Evolutionary conservation across 2,329 filamentous ascomycete genomes (phyloP).

Genomic region (Fusarium pseudocircinatum): DNA sequence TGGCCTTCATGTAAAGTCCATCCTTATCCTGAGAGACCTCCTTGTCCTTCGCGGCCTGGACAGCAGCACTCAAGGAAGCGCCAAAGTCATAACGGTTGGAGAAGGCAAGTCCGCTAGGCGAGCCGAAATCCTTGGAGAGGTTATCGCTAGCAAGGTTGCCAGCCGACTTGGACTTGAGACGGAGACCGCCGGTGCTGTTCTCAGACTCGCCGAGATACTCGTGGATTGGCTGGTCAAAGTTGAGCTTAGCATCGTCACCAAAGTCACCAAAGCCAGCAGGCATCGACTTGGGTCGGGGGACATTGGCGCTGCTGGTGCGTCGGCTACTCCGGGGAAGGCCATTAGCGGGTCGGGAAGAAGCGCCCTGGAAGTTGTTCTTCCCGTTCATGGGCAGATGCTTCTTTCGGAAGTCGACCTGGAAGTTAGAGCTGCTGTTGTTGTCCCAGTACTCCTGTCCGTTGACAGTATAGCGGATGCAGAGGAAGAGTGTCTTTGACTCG

Average conservation of each 20-base stretch:
- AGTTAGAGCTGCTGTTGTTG: conserved; percentile 88
- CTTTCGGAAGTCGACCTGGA: conserved; percentile 92
- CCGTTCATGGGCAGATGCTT: conserved; percentile 72
- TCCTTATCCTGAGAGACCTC: conserved; percentile 68
- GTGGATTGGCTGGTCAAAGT: conserved; percentile 68
- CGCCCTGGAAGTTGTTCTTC: conserved; percentile 63
- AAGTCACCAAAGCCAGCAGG: conserved; percentile 76
- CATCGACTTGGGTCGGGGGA: conserved; percentile 64
- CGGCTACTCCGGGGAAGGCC: conserved; percentile 75
- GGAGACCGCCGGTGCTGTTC: conserved; percentile 64
- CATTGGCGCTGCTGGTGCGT: conserved; percentile 52
- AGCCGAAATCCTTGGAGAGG: conserved; percentile 59
- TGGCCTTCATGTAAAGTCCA: conserved; percentile 65
- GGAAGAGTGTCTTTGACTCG: conserved; percentile 89
- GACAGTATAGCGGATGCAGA: conserved; percentile 90
- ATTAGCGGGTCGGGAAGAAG: conserved; percentile 60
- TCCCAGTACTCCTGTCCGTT: conserved; percentile 93
- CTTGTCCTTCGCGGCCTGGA: conserved; percentile 77
- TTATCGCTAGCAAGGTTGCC: conserved; percentile 71
- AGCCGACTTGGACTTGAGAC: conserved; percentile 76
- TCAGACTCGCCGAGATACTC: conserved; percentile 72
- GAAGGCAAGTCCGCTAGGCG: conserved; percentile 77
- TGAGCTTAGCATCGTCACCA: conserved; percentile 66
- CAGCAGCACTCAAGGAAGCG: conserved; percentile 86
- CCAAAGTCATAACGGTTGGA: conserved; percentile 96